Base-by-base conservation (phyloP, 306 rosid genomes). In the Acacia melanoxylon region DNA sequence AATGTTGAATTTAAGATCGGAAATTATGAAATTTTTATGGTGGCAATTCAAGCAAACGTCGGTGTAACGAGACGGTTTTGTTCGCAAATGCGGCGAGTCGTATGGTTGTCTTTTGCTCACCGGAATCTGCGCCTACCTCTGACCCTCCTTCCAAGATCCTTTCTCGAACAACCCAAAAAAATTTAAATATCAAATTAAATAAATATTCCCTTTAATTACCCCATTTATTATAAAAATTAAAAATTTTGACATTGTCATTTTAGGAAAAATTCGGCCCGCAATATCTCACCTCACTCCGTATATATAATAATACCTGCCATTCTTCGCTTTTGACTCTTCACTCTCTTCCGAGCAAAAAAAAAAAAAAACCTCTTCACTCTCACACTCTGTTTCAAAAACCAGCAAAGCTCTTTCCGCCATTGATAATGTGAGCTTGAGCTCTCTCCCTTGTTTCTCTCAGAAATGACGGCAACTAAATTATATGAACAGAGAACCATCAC, bases 401-500 rank as follows among this genome's bases (percentile, higher is more conserved):
- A 27, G 1, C 5, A 63, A 63, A 29, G 2, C 27, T 69, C 33
- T 68, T 70, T 70, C 56, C 35, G 52, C 74, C 74, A 69, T 42
- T 69, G 74, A 20, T 40, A 40, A 68, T 20, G 52, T 2, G 15
- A n/a, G 12, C 49, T 37, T 68, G 1, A 41, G 33, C 62, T 29
- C 29, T 15, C 9, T 6, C 15, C 2, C 8, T 37, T 35, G 40
- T 24, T 74, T 71, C 73, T 42, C 45, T 8, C 17, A 44, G 31
- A 58, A 24, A 35, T 29, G 79, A 83, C 22, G 83, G 65, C 37
- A 52, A 63, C 35, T 1, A 82, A 74, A 40, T 76, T 44, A 68
- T 74, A 73, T 22, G 91, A 88, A 63, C 72, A 80, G 56, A 68
- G 76, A 19, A 72, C 72, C n/a, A n/a, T 88, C 37, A 86, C 87